These are phyloP conservation scores for Exophiala sideris DNA, from an alignment of 2,329 filamentous ascomycete genomes.

Conservation along the genomic window DNA sequence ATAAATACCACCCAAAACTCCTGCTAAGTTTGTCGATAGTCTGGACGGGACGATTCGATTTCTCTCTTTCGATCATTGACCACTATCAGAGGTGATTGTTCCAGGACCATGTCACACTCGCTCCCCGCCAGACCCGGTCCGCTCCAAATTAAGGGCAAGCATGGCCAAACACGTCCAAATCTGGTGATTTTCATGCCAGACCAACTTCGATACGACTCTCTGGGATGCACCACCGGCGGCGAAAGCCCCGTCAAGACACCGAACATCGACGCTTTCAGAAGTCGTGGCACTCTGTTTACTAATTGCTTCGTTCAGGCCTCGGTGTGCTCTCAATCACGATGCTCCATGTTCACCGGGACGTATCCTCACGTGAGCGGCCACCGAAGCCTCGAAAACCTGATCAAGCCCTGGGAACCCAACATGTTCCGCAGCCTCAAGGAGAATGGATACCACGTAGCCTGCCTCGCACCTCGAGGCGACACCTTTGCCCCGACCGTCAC, in stretches of 20 bases:
- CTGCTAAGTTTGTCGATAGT: neutral
- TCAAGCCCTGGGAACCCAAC: conserved; percentile 51
- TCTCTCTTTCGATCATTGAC: neutral
- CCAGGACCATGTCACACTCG: neutral
- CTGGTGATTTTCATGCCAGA: conserved; percentile 47
- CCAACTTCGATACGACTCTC: conserved; percentile 46
- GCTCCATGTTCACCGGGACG: conserved; percentile 47
- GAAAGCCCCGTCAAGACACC: neutral
- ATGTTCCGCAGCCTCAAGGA: conserved; percentile 46
- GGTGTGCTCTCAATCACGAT: conserved; percentile 47
- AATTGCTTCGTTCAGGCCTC: conserved; percentile 48
- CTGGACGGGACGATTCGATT: neutral
- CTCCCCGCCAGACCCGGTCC: neutral
- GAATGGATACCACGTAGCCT: conserved; percentile 48
- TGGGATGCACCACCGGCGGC: conserved; percentile 35
- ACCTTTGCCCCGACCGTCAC: conserved; percentile 45
- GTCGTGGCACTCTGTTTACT: conserved; percentile 40
- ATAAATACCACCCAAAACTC: too few relatives aligned
- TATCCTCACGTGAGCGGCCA: conserved; percentile 49
- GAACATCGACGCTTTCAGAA: conserved; percentile 44
- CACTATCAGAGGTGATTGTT: neutral
- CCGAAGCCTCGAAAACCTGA: conserved; percentile 45
- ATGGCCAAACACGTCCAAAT: conserved; percentile 1
- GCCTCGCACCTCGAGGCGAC: conserved; percentile 34
- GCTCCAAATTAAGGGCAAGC: neutral